Base-by-base conservation (phyloP, 805 yeast species). In the Starmerella cellae region DNA sequence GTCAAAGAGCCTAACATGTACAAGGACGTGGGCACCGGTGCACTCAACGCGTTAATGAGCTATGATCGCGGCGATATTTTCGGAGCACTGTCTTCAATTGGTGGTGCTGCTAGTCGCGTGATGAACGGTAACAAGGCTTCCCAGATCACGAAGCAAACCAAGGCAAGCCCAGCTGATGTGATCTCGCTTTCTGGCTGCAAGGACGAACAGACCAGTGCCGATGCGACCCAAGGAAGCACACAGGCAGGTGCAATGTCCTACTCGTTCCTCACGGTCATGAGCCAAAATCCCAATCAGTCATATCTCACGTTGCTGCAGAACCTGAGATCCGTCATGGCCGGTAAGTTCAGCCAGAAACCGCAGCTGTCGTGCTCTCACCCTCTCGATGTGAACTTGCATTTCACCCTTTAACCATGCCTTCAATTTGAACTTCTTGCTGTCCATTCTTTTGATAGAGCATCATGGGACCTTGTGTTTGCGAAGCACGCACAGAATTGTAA, bases 171-270 rank as follows among this genome's bases (percentile, higher is more conserved):
- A 1, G 87, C 88, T 2, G 94, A 82, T 60, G 81, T 77, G 17
- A 71, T 82, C 20, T 71, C 75, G 61, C 64, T 82, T 42, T 75
- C 84, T 3, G 94, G 94, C 4, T 83, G 94, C 51, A 81, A 79
- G 57, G 94, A 82, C 60, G 69, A 73, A 40, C 94, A 82, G 61
- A 82, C 94, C 0, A 72, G 79, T 43, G 94, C 94, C 5, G 94
- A 82, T 60, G 80, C 94, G 0, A 66, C 64, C 18, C 83, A 79
- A 55, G 75, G 73, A 30, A 85, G 87, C 22, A 62, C 60, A 11
- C 72, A 76, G 33, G 80, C 91, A 0, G 94, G 94, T 44, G 94
- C 94, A 3, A 78, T 82, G 82, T 77, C 85, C 20, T 80, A 74
- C 62, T 79, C 93, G 1, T 81, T 83, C 54, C 67, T 81, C 36